These are phyloP conservation scores for Chrysoporthe puriensis DNA, from an alignment of 2,329 filamentous ascomycete species.

Conservation along the genomic window DNA sequence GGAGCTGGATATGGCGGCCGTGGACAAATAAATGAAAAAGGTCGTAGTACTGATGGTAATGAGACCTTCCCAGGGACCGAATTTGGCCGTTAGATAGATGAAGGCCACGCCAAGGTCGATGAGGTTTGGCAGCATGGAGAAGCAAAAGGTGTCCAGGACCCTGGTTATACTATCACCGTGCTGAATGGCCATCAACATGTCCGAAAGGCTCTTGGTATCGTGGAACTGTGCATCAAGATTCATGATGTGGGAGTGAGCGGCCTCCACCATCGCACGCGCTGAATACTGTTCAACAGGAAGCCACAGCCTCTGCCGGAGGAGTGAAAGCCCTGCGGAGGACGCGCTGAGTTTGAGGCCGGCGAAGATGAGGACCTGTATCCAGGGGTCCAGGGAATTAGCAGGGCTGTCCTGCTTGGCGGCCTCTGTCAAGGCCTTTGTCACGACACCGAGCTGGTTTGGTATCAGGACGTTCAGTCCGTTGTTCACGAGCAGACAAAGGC, in stretches of 20 bases:
- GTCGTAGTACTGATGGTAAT: conserved; percentile 63
- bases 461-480: conserved; percentile 77
- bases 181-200: conserved; percentile 60
- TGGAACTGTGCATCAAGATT: conserved; percentile 65
- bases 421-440: conserved; percentile 67
- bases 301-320: conserved; percentile 60
- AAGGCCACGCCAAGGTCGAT: conserved; percentile 64
- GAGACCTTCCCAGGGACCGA: conserved; percentile 65
- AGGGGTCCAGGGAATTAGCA: conserved; percentile 46
- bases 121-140: conserved; percentile 62
- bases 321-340: conserved; percentile 58
- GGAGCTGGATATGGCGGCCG: conserved; percentile 54
- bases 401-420: conserved; percentile 43
- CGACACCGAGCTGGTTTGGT: conserved; percentile 79
- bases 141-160: conserved; percentile 61
- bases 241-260: conserved; percentile 63
- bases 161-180: conserved; percentile 58
- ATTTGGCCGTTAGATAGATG: conserved; percentile 60
- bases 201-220: conserved; percentile 62
- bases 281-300: conserved; percentile 62
- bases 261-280: conserved; percentile 55
- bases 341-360: conserved; percentile 54
- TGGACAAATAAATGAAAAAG: conserved; percentile 59
- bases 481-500: conserved; percentile 67
- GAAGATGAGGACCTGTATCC: conserved; percentile 57